Evolutionary conservation across 1,284 basidiomycete species (phyloP).

Genomic region (Amylostereum areolatum): DNA sequence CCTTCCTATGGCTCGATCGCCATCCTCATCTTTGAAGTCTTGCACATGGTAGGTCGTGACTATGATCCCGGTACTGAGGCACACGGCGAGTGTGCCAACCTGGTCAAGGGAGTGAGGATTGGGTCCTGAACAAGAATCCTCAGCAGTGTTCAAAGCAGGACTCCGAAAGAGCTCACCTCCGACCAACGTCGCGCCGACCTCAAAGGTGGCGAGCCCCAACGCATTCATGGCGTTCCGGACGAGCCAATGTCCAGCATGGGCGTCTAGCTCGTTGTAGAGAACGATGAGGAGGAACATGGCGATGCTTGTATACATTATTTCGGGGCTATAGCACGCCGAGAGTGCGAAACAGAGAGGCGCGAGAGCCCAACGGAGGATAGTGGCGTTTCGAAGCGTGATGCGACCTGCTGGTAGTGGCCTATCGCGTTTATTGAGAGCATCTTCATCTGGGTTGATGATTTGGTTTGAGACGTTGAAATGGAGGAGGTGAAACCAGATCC

Average conservation of each 20-base stretch:
- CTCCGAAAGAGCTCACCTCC: no score
- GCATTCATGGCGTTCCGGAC: constrained; percentile 31
- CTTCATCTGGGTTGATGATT: constrained; percentile 31
- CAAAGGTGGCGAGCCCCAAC: constrained; percentile 28
- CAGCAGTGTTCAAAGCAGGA: no score
- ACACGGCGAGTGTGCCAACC: constrained; percentile 1
- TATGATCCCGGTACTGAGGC: constrained; percentile 14
- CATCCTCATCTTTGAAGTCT: constrained; percentile 34
- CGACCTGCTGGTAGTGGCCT: background rate
- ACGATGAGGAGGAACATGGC: constrained; percentile 22
- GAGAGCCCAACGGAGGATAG: constrained; percentile 28
- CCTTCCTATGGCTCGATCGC: constrained; percentile 27
- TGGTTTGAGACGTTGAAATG: constrained; percentile 40
- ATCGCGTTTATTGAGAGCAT: constrained; percentile 30
- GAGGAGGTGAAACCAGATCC: constrained; percentile 38
- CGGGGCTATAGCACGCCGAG: constrained; percentile 25
- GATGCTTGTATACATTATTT: constrained; percentile 25
- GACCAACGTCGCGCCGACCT: constrained; percentile 35
- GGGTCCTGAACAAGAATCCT: no score
- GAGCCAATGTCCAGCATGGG: constrained; percentile 27
- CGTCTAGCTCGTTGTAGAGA: constrained; percentile 31
- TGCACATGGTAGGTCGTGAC: constrained; percentile 34
- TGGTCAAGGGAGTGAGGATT: constrained; percentile 1
- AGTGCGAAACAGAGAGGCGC: constrained; percentile 25
- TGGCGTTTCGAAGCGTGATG: constrained; percentile 21